These are phyloP conservation scores for Fagus crenata DNA, from an alignment of 306 rosid genomes.

Conservation along the genomic window DNA sequence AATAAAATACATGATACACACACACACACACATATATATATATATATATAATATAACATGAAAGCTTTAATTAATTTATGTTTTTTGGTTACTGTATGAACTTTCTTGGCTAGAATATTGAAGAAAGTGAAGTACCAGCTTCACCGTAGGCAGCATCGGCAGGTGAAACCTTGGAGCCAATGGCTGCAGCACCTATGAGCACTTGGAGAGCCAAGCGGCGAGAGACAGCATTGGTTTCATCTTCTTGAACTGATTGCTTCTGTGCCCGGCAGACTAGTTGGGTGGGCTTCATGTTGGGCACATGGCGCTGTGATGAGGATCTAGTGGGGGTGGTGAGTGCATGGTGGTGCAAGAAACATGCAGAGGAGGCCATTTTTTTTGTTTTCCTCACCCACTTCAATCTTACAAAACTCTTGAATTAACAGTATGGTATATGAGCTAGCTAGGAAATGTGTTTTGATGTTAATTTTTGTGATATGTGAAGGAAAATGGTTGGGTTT, in stretches of 20 bases:
- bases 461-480: constrained; percentile 32
- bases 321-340: constrained; percentile 60
- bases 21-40: no score
- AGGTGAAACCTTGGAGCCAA: constrained; percentile 81
- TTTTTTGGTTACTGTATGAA: no score
- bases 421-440: neutral
- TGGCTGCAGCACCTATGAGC: constrained; percentile 83
- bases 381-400: neutral
- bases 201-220: constrained; percentile 86
- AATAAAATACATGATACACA: no score
- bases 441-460: constrained; percentile 13
- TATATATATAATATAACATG: no score
- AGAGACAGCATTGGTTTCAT: constrained; percentile 43
- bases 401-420: constrained; percentile 11
- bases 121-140: constrained; percentile 55
- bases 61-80: no score
- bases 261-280: constrained; percentile 72
- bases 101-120: neutral
- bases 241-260: constrained; percentile 61
- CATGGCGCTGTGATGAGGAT: constrained; percentile 58
- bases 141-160: constrained; percentile 97
- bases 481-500: constrained; percentile 38
- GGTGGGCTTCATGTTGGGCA: constrained; percentile 44
- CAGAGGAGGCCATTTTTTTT: constrained; percentile 69
- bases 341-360: constrained; percentile 85